A percentile compares a stretch with the other conserved stretches of the same genome.
Conservation (phyloP, 805 yeast genomes). For the Saccharomycopsis fermentans region DNA sequence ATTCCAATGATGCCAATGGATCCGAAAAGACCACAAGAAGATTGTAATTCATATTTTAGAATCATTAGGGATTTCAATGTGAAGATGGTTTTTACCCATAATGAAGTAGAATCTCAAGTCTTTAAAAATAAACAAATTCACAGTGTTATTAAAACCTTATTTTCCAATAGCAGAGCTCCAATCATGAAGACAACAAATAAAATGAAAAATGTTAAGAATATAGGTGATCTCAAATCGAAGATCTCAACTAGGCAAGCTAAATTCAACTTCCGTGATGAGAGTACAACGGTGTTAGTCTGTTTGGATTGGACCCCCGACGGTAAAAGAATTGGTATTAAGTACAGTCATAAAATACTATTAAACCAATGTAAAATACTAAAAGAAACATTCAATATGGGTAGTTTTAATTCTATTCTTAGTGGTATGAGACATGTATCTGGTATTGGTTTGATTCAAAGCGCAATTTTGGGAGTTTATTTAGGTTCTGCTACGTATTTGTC, state of each 20-base stretch:
- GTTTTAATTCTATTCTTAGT: slow-evolving; percentile 66
- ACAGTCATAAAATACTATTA: slow-evolving; percentile 52
- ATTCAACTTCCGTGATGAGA: slow-evolving; percentile 30
- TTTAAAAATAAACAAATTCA: slow-evolving; percentile 60
- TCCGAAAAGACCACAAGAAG: slow-evolving; percentile 58
- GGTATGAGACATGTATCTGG: slow-evolving; percentile 81
- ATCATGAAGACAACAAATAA: slow-evolving; percentile 61
- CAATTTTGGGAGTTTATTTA: slow-evolving; percentile 69
- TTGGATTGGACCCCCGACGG: slow-evolving; percentile 65
- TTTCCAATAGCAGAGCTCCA: slow-evolving; percentile 31
- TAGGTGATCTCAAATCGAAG: slow-evolving; percentile 14
- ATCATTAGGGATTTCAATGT: slow-evolving; percentile 65
- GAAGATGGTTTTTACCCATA: slow-evolving; percentile 63
- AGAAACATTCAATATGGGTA: slow-evolving; percentile 79
- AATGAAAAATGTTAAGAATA: slow-evolving; percentile 28
- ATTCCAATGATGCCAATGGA: slow-evolving; percentile 70
- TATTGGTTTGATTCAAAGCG: slow-evolving; percentile 81
- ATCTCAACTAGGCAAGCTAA: slow-evolving; percentile 21
- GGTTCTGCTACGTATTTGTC: slow-evolving; percentile 81
- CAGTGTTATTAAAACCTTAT: slow-evolving; percentile 41
- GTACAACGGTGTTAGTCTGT: slow-evolving; percentile 51
- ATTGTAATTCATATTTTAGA: slow-evolving; percentile 52
- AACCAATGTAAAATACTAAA: slow-evolving; percentile 81
- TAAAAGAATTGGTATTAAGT: slow-evolving; percentile 41
- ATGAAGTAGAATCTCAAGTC: slow-evolving; percentile 52